These are phyloP conservation scores for Cudoniella acicularis DNA, from an alignment of 495 filamentous ascomycete species.

Conservation along the genomic window DNA sequence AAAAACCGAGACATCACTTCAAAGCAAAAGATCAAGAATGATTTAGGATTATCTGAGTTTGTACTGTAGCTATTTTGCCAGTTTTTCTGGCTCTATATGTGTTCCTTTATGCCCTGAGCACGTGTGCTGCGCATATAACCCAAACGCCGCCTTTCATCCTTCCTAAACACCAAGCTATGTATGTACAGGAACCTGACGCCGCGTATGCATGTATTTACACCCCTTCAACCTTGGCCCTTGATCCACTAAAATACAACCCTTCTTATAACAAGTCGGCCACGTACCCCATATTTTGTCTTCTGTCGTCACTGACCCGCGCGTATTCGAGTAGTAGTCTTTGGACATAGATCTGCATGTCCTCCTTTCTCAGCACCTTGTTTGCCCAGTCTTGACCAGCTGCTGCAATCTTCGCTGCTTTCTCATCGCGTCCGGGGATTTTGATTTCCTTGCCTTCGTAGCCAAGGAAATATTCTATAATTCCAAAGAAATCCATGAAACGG, in stretches of 20 bases:
- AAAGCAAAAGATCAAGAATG: too few species aligned
- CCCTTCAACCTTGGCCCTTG: background rate
- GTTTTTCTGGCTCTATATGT: too few species aligned
- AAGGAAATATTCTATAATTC: slow-evolving; percentile 76
- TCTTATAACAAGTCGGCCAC: slow-evolving; percentile 40
- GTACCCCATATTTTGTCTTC: slow-evolving; percentile 63
- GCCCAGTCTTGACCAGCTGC: slow-evolving; percentile 63
- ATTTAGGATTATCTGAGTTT: too few species aligned
- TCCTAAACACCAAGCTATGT: background rate
- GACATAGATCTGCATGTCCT: slow-evolving; percentile 72
- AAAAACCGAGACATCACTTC: too few species aligned
- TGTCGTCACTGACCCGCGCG: slow-evolving; percentile 61
- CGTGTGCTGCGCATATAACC: too few species aligned
- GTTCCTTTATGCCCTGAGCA: too few species aligned
- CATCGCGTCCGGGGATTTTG: slow-evolving; percentile 47
- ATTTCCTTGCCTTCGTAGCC: slow-evolving; percentile 43
- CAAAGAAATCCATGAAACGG: slow-evolving; percentile 69
- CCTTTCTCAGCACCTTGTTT: slow-evolving; percentile 59
- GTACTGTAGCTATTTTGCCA: too few species aligned
- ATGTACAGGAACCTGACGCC: background rate
- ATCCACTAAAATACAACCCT: background rate
- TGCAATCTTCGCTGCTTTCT: slow-evolving; percentile 58
- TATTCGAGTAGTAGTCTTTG: slow-evolving; percentile 69
- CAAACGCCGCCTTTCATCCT: background rate
- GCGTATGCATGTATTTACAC: background rate